Evolutionary conservation across 1,284 basidiomycete species (phyloP).

Genomic region (Leccinum subspadiceum): DNA sequence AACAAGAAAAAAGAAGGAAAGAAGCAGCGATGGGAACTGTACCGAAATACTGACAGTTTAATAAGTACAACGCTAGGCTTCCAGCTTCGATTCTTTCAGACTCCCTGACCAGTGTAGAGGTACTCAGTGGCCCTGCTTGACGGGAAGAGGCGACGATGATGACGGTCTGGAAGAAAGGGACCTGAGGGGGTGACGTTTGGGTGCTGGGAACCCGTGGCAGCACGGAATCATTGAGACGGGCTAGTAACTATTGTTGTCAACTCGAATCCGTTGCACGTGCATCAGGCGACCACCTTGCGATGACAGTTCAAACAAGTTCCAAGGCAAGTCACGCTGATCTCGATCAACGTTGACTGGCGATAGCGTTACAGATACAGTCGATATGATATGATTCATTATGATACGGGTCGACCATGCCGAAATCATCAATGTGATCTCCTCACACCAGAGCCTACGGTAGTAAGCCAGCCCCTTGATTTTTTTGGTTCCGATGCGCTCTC

Average conservation of each 20-base stretch:
- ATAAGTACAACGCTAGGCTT: background rate
- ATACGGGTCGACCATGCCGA: background rate
- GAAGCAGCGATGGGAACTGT: background rate
- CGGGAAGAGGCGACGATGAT: background rate
- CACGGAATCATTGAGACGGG: background rate
- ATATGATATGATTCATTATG: background rate
- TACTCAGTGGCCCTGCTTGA: background rate
- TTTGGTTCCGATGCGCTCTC: background rate
- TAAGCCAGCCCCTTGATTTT: too few relatives aligned
- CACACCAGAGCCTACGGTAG: background rate
- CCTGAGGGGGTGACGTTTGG: background rate
- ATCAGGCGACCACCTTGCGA: background rate
- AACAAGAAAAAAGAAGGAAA: background rate
- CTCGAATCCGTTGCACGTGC: conserved; percentile 18
- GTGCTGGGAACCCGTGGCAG: background rate
- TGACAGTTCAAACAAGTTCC: conserved; percentile 1
- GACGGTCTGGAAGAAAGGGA: background rate
- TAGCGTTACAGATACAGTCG: background rate
- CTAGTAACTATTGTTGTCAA: background rate
- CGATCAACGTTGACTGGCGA: background rate
- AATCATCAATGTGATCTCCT: background rate
- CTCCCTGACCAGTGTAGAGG: background rate
- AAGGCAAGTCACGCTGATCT: background rate
- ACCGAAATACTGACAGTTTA: background rate
- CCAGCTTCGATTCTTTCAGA: background rate